These are phyloP conservation scores for Populus pruinosa DNA, from an alignment of 345 rosid species.

Conservation along the genomic window DNA sequence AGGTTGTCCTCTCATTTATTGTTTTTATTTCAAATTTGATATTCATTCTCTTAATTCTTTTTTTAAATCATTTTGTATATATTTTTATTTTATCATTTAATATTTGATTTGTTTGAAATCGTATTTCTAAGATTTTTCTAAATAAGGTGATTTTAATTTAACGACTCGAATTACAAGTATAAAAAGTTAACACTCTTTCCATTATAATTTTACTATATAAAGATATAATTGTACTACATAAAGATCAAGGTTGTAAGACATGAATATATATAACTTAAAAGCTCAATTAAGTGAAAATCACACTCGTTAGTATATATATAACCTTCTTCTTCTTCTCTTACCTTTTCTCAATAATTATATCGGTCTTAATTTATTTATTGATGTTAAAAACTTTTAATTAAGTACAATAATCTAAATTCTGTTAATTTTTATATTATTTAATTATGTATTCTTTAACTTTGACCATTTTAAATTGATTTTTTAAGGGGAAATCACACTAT, in stretches of 20 bases:
- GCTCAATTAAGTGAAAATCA: neutral
- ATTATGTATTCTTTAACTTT: neutral
- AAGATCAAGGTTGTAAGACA: neutral
- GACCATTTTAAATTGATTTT: neutral
- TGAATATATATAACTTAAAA: neutral
- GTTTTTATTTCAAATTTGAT: too few species aligned
- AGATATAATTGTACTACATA: too few species aligned
- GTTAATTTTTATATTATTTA: neutral
- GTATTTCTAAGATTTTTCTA: fast-evolving
- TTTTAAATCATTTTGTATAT: too few species aligned
- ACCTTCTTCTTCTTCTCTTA: fast-evolving
- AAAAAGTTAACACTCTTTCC: too few species aligned
- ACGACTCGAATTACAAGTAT: fast-evolving
- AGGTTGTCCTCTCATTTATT: too few species aligned
- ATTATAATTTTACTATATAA: too few species aligned
- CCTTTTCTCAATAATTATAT: neutral
- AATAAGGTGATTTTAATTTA: fast-evolving
- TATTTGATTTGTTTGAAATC: too few species aligned
- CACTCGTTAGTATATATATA: neutral
- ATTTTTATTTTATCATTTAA: too few species aligned
- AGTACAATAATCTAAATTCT: too few species aligned
- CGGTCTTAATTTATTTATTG: too few species aligned
- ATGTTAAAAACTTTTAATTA: too few species aligned
- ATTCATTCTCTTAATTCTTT: too few species aligned
- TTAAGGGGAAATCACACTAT: neutral